These are phyloP conservation scores for Rhynchosporium secalis DNA, from an alignment of 2,329 filamentous ascomycete species.

Conservation along the genomic window DNA sequence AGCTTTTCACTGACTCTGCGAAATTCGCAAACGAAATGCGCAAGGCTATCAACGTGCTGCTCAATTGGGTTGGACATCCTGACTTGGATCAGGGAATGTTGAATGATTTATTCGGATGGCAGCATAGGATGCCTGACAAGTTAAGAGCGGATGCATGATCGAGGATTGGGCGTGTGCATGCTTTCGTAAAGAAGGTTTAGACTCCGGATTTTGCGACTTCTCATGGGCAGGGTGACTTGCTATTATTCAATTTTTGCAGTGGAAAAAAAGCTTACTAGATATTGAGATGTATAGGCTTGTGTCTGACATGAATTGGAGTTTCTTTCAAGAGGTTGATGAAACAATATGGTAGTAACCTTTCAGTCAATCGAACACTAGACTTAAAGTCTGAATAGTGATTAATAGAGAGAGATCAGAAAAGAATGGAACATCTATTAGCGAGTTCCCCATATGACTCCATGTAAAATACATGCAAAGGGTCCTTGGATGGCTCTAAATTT, in stretches of 20 bases:
- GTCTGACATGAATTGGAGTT: no score
- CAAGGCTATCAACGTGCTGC: background rate
- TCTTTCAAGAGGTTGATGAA: no score
- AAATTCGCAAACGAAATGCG: background rate
- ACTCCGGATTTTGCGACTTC: no score
- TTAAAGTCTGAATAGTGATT: no score
- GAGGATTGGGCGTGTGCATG: background rate
- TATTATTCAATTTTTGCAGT: no score
- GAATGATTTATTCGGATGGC: background rate
- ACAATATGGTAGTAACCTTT: no score
- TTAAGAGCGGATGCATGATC: background rate
- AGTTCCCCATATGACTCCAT: background rate
- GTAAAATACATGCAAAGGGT: background rate
- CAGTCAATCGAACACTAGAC: no score
- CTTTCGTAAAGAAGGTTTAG: no score
- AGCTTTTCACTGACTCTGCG: background rate
- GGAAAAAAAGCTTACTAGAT: no score
- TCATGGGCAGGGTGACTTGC: no score
- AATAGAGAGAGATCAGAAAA: no score
- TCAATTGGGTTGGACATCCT: background rate
- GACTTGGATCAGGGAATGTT: background rate
- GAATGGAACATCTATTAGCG: background rate
- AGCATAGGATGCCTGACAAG: background rate
- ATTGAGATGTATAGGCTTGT: no score
- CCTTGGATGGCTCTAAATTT: background rate